Percentiles rank a stretch among this genome's conserved stretches.
These are phyloP conservation scores for Adansonia gregorii DNA, from an alignment of 441 rosid genomes.

Conservation along the genomic window DNA sequence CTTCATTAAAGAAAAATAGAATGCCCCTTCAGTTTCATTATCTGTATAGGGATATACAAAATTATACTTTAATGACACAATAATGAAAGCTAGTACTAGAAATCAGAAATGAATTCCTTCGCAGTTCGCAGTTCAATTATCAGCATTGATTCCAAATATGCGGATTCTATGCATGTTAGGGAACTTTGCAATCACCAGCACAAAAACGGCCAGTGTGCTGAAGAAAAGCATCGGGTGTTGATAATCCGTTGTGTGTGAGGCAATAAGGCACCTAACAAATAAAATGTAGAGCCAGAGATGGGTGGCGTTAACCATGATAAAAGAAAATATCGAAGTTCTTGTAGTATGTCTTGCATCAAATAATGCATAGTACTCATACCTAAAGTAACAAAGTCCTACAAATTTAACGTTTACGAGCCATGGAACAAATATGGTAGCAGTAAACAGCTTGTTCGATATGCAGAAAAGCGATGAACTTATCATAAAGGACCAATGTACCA, in stretches of 20 bases:
- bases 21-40: constrained; percentile 39
- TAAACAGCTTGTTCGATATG: not conserved
- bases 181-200: constrained; percentile 92
- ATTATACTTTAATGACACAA: constrained; percentile 32
- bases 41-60: constrained; percentile 41
- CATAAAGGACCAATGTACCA: constrained; percentile 27
- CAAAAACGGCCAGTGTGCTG: constrained; percentile 79
- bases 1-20: constrained; percentile 22
- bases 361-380: not conserved
- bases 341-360: not conserved
- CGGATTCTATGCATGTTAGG: constrained; percentile 99
- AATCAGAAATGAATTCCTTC: not conserved
- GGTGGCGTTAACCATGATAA: not conserved
- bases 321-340: not conserved
- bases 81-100: constrained; percentile 23
- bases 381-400: not conserved
- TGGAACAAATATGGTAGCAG: not conserved
- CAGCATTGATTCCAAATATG: constrained; percentile 88
- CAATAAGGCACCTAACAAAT: constrained; percentile 78
- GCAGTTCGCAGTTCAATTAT: constrained; percentile 38
- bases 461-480: constrained; percentile 28
- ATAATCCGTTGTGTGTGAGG: constrained; percentile 91
- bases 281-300: constrained; percentile 4
- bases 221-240: constrained; percentile 87
- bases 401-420: not conserved